Evolutionary conservation across 768 basidiomycete genomes (phyloP), one percentile per base, ranked within the genome.

Genomic region (Boletus subparvulus): DNA sequence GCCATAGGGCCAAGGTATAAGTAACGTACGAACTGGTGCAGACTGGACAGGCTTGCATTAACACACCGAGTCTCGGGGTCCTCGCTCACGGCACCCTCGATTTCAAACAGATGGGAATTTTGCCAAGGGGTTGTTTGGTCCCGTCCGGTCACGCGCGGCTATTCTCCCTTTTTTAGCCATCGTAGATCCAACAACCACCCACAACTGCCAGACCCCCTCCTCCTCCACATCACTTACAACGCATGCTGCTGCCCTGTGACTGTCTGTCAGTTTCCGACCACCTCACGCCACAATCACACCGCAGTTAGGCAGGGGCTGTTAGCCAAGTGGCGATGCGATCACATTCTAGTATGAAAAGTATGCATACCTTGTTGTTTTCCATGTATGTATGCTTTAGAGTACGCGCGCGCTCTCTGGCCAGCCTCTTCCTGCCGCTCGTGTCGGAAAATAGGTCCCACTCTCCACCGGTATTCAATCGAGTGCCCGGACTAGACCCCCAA

Each of bases 1-100:
- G 58, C 52, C 60, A 71, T 69, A 57, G 58, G 60, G 60, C 47
- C 58, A 54, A 59, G 63, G 69, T 70, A 70, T 70, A 70, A 70
- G 68, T 69, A 72, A 72, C 70, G 65, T 61, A 57, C 60, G 40
- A 54, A 39, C 24, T 35, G 37, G 51, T 48, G 44, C 19, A 39
- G 53, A 39, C 55, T 47, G 48, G 51, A 44, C 47, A 14, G 52
- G 39, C 45, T 4, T 28, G 54, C 26, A 55, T 47, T 7, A 53
- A 45, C 41, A 59, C 51, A 33, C 16, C 3, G 2, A 3, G 36
- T 53, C 33, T 35, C 58, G 68, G 68, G 68, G 68, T 70, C 70
- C 59, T 13, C 14, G 1, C 33, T 54, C 36, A 57, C 58, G 49
- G 55, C 57, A 65, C 66, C 61, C 69, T 19, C 55, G 52, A 58